phyloP scores from a whole-genome alignment of 805 yeast genomes.

The Middelhovenomyces tepae region DNA sequence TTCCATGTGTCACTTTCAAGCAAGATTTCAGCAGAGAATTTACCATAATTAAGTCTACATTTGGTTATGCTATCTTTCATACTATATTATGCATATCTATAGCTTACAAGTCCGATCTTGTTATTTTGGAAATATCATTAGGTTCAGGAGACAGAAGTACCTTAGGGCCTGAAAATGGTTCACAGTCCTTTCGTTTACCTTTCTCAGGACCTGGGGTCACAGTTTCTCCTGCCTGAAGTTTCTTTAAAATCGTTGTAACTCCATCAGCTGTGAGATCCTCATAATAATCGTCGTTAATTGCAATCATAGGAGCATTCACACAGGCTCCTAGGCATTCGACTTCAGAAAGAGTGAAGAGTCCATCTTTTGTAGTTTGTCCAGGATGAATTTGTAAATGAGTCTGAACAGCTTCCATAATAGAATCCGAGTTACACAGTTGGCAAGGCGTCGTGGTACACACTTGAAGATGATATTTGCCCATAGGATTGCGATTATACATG shows the following conservation, averaged over 20 bases:
- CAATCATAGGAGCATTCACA: conserved; percentile 85
- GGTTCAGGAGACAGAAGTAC: conserved; percentile 55
- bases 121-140: conserved; percentile 56
- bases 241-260: conserved; percentile 51
- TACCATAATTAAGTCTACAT: background rate
- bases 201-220: conserved; percentile 62
- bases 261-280: conserved; percentile 73
- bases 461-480: conserved; percentile 77
- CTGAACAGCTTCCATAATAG: conserved; percentile 62
- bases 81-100: background rate
- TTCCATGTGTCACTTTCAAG: too few relatives aligned
- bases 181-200: conserved; percentile 59
- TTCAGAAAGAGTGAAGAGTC: conserved; percentile 71
- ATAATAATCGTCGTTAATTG: conserved; percentile 70
- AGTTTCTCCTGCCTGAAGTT: conserved; percentile 53
- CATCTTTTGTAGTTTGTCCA: conserved; percentile 71
- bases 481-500: conserved; percentile 79
- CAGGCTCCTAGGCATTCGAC: conserved; percentile 91
- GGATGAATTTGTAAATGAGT: conserved; percentile 55
- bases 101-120: conserved; percentile 57
- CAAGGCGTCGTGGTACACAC: conserved; percentile 89
- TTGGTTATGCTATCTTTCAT: background rate
- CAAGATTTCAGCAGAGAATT: background rate
- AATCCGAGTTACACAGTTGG: conserved; percentile 74
- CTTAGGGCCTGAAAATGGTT: conserved; percentile 65